Evolutionary conservation across 208 protist genomes (phyloP).

Genomic region (Novymonas esmeraldas): DNA sequence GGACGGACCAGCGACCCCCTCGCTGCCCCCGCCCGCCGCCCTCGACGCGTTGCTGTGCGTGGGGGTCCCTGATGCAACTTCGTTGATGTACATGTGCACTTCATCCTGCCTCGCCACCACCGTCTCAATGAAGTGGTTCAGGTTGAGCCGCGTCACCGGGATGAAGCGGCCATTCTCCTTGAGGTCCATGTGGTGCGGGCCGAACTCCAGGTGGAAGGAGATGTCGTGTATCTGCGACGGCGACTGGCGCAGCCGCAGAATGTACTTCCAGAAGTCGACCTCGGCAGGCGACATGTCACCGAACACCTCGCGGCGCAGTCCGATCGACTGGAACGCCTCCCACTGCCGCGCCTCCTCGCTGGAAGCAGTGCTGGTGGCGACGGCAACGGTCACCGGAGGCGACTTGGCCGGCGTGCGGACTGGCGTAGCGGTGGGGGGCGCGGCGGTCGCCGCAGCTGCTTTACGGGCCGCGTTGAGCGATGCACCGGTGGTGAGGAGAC

Average conservation of each 20-base stretch:
- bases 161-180: slow-evolving; percentile 34
- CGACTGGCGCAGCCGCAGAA: slow-evolving; percentile 19
- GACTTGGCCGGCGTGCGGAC: neutral
- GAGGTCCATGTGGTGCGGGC: slow-evolving; percentile 25
- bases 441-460: neutral
- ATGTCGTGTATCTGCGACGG: slow-evolving; percentile 26
- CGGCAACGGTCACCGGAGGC: slow-evolving; percentile 1
- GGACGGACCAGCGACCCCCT: neutral
- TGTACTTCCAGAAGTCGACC: slow-evolving; percentile 35
- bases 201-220: slow-evolving; percentile 34
- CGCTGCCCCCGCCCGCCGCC: neutral
- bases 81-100: slow-evolving; percentile 38
- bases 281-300: slow-evolving; percentile 29
- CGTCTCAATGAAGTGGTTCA: slow-evolving; percentile 37
- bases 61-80: slow-evolving; percentile 12
- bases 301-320: slow-evolving; percentile 26
- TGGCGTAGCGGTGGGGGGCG: neutral
- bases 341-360: slow-evolving; percentile 4
- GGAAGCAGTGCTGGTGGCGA: neutral
- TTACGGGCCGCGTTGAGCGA: slow-evolving; percentile 21
- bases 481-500: slow-evolving; percentile 28
- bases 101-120: slow-evolving; percentile 30
- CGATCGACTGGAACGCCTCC: slow-evolving; percentile 23
- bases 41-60: slow-evolving; percentile 8
- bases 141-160: slow-evolving; percentile 40